Evolutionary conservation across 305 asterid genomes (phyloP).

Genomic region (Fraxinus xanthoxyloides): DNA sequence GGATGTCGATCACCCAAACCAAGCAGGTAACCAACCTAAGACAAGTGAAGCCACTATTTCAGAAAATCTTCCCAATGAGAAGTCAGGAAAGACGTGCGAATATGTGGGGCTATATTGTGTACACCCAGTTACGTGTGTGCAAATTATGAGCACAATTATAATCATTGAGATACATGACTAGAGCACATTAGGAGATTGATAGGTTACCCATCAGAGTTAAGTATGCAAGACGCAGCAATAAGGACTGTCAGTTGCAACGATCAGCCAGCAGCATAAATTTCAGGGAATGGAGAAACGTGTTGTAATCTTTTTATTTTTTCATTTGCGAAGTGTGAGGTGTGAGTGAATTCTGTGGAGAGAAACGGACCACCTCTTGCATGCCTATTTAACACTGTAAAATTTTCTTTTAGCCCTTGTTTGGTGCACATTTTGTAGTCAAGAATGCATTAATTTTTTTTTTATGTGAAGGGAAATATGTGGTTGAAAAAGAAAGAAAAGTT

Average conservation of each 20-base stretch:
- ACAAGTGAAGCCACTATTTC: conserved; percentile 20
- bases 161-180: neutral
- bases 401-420: neutral
- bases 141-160: neutral
- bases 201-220: neutral
- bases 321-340: neutral
- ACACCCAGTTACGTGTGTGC: neutral
- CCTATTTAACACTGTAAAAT: neutral
- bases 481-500: too few relatives aligned
- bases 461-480: too few relatives aligned
- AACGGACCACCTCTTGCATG: neutral
- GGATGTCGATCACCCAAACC: conserved; percentile 99
- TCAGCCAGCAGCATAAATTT: neutral
- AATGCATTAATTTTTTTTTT: too few relatives aligned
- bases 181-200: neutral
- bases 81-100: neutral
- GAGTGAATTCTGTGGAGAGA: neutral
- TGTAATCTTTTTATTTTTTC: neutral
- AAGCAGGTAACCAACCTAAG: conserved; percentile 96
- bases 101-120: neutral
- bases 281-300: neutral
- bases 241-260: neutral
- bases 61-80: neutral
- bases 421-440: too few relatives aligned
- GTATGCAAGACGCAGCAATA: neutral